Conservation (phyloP, 2,329 filamentous ascomycete genomes). For the Coniochaeta sp. region DNA sequence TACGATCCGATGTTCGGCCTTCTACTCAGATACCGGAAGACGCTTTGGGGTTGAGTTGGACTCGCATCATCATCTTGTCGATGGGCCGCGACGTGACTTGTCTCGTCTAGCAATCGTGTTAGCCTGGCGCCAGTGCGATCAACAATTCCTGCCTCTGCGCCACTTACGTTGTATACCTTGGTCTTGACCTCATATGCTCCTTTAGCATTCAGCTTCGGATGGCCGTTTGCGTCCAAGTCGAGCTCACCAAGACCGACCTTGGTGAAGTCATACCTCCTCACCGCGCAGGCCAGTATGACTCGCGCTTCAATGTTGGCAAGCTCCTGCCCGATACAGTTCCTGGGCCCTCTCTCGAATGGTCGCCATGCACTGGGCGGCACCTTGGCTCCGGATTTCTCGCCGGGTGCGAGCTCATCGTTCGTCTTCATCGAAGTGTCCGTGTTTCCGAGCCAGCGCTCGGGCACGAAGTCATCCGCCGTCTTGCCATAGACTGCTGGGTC, state of each 20-base stretch:
- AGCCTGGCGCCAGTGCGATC: not conserved
- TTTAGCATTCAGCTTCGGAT: slow-evolving; percentile 12
- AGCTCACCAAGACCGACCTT: slow-evolving; percentile 22
- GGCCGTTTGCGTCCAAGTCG: slow-evolving; percentile 14
- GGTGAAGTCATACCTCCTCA: slow-evolving; percentile 20
- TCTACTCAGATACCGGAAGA: not conserved
- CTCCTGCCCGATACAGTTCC: slow-evolving; percentile 48
- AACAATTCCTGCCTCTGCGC: not conserved
- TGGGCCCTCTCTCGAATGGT: slow-evolving; percentile 42
- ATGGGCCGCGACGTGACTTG: slow-evolving; percentile 20
- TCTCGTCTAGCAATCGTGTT: slow-evolving; percentile 10
- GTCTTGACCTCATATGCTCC: slow-evolving; percentile 16
- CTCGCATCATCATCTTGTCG: slow-evolving; percentile 18
- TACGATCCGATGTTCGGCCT: not conserved
- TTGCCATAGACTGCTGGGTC: slow-evolving; percentile 25
- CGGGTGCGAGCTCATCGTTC: slow-evolving; percentile 5
- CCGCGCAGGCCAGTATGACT: slow-evolving; percentile 21
- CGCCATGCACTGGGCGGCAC: slow-evolving; percentile 36
- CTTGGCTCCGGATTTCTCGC: slow-evolving; percentile 4
- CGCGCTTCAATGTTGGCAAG: slow-evolving; percentile 32
- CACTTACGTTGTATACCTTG: slow-evolving; percentile 19
- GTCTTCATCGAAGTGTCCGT: slow-evolving; percentile 16
- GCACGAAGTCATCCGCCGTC: slow-evolving; percentile 25
- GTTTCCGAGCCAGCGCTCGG: slow-evolving; percentile 30
- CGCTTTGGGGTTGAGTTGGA: slow-evolving; percentile 11